phyloP scores from a whole-genome alignment of 305 asterid genomes.

The Fraxinus floribunda region DNA sequence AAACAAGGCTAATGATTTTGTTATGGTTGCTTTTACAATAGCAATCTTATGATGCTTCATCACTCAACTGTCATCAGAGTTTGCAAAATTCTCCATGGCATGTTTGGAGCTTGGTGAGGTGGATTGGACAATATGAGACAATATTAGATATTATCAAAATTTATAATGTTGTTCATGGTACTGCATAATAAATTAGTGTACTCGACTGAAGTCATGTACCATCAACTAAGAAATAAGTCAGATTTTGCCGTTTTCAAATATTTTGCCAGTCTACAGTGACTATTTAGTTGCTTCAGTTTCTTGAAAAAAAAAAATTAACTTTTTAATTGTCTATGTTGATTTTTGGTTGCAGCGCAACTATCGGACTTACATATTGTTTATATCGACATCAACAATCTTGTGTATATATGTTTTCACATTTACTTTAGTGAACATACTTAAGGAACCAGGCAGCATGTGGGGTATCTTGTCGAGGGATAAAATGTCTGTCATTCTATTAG shows the following conservation, averaged over 20 bases:
- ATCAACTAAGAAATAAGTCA: not conserved
- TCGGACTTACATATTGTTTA: constrained; percentile 71
- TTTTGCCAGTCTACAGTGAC: not conserved
- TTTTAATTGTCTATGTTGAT: constrained; percentile 13
- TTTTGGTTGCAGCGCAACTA: constrained; percentile 74
- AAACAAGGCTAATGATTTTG: not conserved
- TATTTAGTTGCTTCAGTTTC: not conserved
- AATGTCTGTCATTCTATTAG: constrained; percentile 53
- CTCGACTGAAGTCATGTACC: not conserved
- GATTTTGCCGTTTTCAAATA: not conserved
- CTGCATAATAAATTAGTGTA: not conserved
- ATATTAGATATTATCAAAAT: not conserved
- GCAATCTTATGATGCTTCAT: not conserved
- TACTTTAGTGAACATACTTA: constrained; percentile 60
- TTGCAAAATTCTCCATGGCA: not conserved
- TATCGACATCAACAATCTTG: constrained; percentile 67
- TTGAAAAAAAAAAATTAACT: constrained; percentile 4
- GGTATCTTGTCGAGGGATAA: constrained; percentile 55
- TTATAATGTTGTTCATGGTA: not conserved
- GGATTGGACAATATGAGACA: not conserved
- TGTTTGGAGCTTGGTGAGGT: not conserved
- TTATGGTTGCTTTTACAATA: not conserved
- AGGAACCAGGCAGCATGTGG: constrained; percentile 56
- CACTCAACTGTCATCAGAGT: not conserved
- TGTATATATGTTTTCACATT: constrained; percentile 81